Conservation (phyloP, 129 eudicot species). For the Arctium minus region DNA sequence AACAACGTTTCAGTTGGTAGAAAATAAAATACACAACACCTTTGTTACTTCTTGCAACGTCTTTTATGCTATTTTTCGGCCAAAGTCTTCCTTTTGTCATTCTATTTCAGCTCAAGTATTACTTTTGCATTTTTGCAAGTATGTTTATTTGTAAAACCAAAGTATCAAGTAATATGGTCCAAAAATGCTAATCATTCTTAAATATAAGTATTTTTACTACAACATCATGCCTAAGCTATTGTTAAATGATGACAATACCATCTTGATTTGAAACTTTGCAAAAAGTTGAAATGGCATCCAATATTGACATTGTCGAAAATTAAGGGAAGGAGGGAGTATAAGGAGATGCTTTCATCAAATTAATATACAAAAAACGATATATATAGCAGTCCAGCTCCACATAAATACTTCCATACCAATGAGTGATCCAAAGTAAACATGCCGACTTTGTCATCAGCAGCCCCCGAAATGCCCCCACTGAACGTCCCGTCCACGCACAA, state of each 20-base stretch:
- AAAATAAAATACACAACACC: too few relatives aligned
- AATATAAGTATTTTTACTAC: too few relatives aligned
- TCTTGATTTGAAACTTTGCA: not conserved
- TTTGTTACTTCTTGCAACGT: too few relatives aligned
- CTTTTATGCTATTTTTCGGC: too few relatives aligned
- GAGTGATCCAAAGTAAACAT: conserved; percentile 57
- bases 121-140: too few relatives aligned
- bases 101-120: too few relatives aligned
- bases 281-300: not conserved
- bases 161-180: too few relatives aligned
- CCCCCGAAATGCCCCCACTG: conserved; percentile 76
- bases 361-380: not conserved
- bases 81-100: too few relatives aligned
- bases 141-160: too few relatives aligned
- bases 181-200: too few relatives aligned
- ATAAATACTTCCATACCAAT: conserved; percentile 33
- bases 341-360: not conserved
- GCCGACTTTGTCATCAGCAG: conserved; percentile 71
- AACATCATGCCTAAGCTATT: not conserved
- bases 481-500: conserved; percentile 53
- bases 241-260: not conserved
- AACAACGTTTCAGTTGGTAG: too few relatives aligned
- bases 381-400: not conserved
- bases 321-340: not conserved
- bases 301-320: not conserved